Base-by-base conservation (phyloP, 768 basidiomycete species). In the Termitomyces heimii region DNA sequence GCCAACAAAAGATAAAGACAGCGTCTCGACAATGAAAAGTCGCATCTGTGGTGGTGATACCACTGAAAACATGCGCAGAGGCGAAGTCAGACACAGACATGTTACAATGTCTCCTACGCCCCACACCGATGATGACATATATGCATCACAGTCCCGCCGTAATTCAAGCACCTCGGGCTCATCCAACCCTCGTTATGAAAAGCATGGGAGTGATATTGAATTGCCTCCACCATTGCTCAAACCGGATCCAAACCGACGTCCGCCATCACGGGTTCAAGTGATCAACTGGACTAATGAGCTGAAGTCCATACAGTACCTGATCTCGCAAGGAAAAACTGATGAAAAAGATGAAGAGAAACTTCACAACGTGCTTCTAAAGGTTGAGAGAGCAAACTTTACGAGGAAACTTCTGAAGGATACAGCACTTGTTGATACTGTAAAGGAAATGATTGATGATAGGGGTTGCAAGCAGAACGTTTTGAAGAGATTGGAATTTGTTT, bases 271-370 rank as follows among this genome's bases (percentile, higher is more conserved):
- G 50, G 4, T 53, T 20, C 43, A 47, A 2, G 34, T 57, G 28
- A 56, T 58, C 26, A 34, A 35, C 12, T 70, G 68, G 69, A 50
- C 45, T 5, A 66, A 67, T n/a, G 39, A 55, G 18, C 59, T 70
- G 9, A 47, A 54, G 5, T 37, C 59, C 4, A 54, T 61, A 8
- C 34, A 46, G 1, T 62, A 58, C 43, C 62, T 70, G 39, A 57
- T 64, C 20, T 58, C 54, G 20, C 53, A 58, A 44, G 61, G 67
- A 12, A 66, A 62, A 42, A 50, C 58, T 24, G 59, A 63, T 52
- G 50, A 52, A 16, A 62, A 40, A 28, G 62, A 60, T 28, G 63
- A 63, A 3, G 58, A 61, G 5, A 56, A 58, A 6, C 56, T 70
- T 7, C 24, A 63, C 29, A 39, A 57, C 8, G 40, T 64, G 3